Base-by-base conservation (phyloP, 2,329 filamentous ascomycete genomes). In the Huntiella bhutanensis region DNA sequence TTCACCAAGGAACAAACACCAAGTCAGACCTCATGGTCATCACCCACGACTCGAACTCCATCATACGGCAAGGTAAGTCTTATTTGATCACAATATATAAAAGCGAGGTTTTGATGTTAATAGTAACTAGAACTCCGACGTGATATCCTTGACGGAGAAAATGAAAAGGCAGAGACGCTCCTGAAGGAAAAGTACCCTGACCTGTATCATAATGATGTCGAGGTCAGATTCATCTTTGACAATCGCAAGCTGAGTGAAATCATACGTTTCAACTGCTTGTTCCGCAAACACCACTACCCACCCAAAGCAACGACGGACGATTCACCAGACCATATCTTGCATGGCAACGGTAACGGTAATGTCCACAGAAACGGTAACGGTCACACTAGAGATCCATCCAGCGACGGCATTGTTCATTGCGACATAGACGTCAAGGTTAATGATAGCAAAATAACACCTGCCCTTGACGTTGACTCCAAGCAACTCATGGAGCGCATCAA, bases 91-190 rank as follows among this genome's bases (percentile, higher is more conserved):
- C 6, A 2, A 28, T 10, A 6, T 10, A 28, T 10, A 7, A 28
- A 3, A 28, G 22, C 7, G 8, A 28, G 22, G 8, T 28, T 4
- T 28, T 5, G 45, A 45, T 53, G 7, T 19, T 47, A n/a, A 15
- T n/a, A 17, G 4, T 16, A 7, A 8, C 1, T 56, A 94, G 83
- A 77, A 59, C 95, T 96, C 52, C 78, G 91, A 46, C 71, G 75
- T 52, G 82, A 87, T 1, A 85, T 98, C 41, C 68, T 96, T 2
- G 82, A 93, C 50, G 91, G 91, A 16, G 84, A 98, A 55, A 83
- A 98, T 50, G 91, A 96, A 60, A 77, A 73, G 54, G 88, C 88
- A 0, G 69, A 96, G n/a, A 81, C 86, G 59, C 73, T 80, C 55
- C 93, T 83, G 3, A 75, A 78, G 43, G 67, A 69, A 10, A 83